Percentiles rank a stretch among this genome's conserved stretches.
phyloP scores from a whole-genome alignment of 108 stramenopile genomes.

The Cafeteria roenbergensis region DNA sequence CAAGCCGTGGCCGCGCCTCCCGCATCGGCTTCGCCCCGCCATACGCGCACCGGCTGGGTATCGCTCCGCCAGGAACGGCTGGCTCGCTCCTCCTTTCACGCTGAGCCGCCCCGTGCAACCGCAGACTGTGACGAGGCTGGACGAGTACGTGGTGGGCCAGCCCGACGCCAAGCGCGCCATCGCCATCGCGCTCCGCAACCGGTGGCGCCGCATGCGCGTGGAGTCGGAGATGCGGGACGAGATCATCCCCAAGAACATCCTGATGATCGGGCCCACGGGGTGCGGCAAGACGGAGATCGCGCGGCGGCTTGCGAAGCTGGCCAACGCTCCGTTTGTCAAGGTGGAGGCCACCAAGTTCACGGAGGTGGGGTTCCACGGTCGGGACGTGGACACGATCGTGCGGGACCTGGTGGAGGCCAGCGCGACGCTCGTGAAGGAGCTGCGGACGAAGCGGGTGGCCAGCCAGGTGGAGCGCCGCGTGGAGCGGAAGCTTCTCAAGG shows the following conservation, averaged over 20 bases:
- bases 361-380: slow-evolving; percentile 96
- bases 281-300: slow-evolving; percentile 98
- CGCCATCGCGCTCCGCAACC: slow-evolving; percentile 92
- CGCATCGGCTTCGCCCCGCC: too few relatives aligned
- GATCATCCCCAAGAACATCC: slow-evolving; percentile 93
- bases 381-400: slow-evolving; percentile 96
- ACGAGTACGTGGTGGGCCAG: slow-evolving; percentile 86
- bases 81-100: too few relatives aligned
- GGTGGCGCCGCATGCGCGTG: slow-evolving; percentile 85
- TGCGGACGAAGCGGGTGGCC: slow-evolving; percentile 56
- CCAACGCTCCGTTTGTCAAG: slow-evolving; percentile 96
- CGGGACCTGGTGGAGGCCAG: slow-evolving; percentile 89
- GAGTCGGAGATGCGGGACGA: slow-evolving; percentile 68
- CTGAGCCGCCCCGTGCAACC: too few relatives aligned
- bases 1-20: too few relatives aligned
- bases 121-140: too few relatives aligned
- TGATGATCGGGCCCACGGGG: slow-evolving; percentile 97
- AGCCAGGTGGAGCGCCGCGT: slow-evolving; percentile 58
- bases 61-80: too few relatives aligned
- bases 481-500: slow-evolving; percentile 73
- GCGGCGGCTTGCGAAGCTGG: slow-evolving; percentile 80
- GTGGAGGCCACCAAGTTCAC: slow-evolving; percentile 99
- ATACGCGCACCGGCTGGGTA: too few relatives aligned
- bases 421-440: slow-evolving; percentile 73
- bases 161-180: slow-evolving; percentile 87